Conservation (phyloP, 2,329 filamentous ascomycete species). For the Fusarium sp. region DNA sequence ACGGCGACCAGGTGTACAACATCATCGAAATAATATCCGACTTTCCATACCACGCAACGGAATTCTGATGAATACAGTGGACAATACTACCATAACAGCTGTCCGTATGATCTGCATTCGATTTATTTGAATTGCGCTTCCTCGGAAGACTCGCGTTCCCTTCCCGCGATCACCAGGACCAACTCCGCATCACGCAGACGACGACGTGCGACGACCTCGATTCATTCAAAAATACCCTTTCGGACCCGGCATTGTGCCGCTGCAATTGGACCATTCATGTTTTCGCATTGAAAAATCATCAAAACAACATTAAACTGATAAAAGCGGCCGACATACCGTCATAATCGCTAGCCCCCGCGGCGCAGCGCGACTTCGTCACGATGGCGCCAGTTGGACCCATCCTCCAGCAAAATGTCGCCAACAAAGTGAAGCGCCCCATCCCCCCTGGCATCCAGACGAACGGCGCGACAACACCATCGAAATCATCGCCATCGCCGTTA, state of each 20-base stretch:
- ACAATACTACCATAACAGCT: background rate
- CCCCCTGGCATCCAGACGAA: constrained; percentile 75
- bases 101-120: constrained; percentile 28
- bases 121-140: constrained; percentile 28
- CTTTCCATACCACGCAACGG: constrained; percentile 13
- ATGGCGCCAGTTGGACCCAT: constrained; percentile 69
- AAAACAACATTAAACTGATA: constrained; percentile 29
- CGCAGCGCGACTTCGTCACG: constrained; percentile 47
- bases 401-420: constrained; percentile 55
- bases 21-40: constrained; percentile 37
- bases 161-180: constrained; percentile 27
- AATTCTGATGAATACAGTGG: background rate
- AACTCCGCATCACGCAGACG: constrained; percentile 39
- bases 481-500: constrained; percentile 69
- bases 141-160: constrained; percentile 29
- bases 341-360: constrained; percentile 35
- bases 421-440: constrained; percentile 75
- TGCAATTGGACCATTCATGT: constrained; percentile 37
- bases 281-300: constrained; percentile 33
- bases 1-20: constrained; percentile 39
- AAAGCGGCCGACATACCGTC: constrained; percentile 21
- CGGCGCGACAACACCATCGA: constrained; percentile 63
- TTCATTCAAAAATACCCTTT: constrained; percentile 10
- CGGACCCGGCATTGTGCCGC: constrained; percentile 26
- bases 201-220: constrained; percentile 38